Evolutionary conservation across 805 yeast species (phyloP).

Genomic region (Zygosaccharomyces bailii): DNA sequence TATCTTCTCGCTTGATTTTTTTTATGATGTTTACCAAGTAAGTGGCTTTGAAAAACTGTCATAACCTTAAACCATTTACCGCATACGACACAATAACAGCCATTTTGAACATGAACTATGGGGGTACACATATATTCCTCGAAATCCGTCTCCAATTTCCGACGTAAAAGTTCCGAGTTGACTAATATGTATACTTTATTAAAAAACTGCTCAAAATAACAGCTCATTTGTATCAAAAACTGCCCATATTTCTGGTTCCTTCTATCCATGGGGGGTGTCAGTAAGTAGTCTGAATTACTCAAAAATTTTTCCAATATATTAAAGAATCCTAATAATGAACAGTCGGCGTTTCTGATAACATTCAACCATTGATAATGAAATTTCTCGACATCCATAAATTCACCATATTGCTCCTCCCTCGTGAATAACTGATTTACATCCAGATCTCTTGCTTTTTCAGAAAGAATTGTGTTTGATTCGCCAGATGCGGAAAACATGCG

Average conservation of each 20-base stretch:
- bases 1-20: slow-evolving; percentile 41
- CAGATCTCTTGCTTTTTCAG: slow-evolving; percentile 49
- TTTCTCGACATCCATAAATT: slow-evolving; percentile 52
- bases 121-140: slow-evolving; percentile 23
- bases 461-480: slow-evolving; percentile 36
- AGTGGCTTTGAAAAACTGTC: slow-evolving; percentile 66
- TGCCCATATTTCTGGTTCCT: slow-evolving; percentile 37
- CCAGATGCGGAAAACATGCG: slow-evolving; percentile 27
- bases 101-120: slow-evolving; percentile 22
- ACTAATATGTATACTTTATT: slow-evolving; percentile 48
- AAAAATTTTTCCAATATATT: slow-evolving; percentile 42
- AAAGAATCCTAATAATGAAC: slow-evolving; percentile 51
- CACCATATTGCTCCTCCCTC: slow-evolving; percentile 62
- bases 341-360: slow-evolving; percentile 36
- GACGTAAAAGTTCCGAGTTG: slow-evolving; percentile 34
- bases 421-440: slow-evolving; percentile 50
- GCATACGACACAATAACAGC: slow-evolving; percentile 60
- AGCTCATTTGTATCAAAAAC: slow-evolving; percentile 46
- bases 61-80: slow-evolving; percentile 57
- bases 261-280: slow-evolving; percentile 31
- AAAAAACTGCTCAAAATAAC: slow-evolving; percentile 51
- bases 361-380: slow-evolving; percentile 55
- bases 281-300: slow-evolving; percentile 28
- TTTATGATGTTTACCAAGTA: slow-evolving; percentile 70
- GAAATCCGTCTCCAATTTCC: slow-evolving; percentile 10